Conservation (phyloP, 805 yeast genomes). For the Jamesozyma piceae region DNA sequence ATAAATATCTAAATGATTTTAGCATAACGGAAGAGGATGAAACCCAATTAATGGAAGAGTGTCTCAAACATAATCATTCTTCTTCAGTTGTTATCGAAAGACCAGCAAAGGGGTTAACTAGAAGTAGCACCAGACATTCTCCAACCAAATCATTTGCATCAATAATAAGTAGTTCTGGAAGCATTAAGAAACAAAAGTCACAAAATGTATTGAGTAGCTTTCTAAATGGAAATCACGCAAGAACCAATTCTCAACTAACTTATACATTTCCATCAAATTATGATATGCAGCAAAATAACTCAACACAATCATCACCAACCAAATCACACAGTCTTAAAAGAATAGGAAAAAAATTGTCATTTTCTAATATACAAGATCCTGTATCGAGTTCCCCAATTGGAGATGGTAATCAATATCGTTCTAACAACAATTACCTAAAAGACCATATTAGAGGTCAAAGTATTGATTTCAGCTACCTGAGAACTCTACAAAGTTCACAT, state of each 20-base stretch:
- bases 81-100: slow-evolving; percentile 10
- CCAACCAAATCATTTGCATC: slow-evolving; percentile 30
- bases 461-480: slow-evolving; percentile 27
- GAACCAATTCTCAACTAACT: slow-evolving; percentile 18
- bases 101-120: slow-evolving; percentile 10
- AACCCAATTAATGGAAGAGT: slow-evolving; percentile 16
- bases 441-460: slow-evolving; percentile 21
- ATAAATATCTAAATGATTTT: slow-evolving; percentile 18
- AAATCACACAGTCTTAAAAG: slow-evolving; percentile 21
- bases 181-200: slow-evolving; percentile 13
- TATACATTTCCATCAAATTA: neutral
- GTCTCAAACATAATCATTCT: slow-evolving; percentile 19
- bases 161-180: slow-evolving; percentile 17
- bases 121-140: slow-evolving; percentile 21
- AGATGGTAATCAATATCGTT: neutral
- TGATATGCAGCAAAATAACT: slow-evolving; percentile 1
- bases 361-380: slow-evolving; percentile 24
- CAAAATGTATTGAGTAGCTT: slow-evolving; percentile 6
- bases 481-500: slow-evolving; percentile 23
- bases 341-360: slow-evolving; percentile 25
- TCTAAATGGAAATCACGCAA: slow-evolving; percentile 9
- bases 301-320: slow-evolving; percentile 25
- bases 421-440: neutral
- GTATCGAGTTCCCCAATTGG: neutral
- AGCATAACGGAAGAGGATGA: slow-evolving; percentile 9